phyloP scores from a whole-genome alignment of 2,329 filamentous ascomycete genomes.

The Phialemoniopsis sp. region DNA sequence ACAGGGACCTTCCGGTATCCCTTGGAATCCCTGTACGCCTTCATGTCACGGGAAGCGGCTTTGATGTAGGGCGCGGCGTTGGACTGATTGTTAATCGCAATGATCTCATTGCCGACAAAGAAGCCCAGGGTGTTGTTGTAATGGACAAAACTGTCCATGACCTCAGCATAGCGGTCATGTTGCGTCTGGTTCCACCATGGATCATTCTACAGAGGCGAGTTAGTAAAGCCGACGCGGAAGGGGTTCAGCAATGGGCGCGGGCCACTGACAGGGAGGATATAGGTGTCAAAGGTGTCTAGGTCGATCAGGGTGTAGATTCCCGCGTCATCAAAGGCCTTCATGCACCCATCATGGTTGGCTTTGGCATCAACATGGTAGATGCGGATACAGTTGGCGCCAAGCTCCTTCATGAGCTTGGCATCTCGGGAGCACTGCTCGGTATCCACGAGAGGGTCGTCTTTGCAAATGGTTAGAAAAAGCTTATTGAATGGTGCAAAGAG shows the following conservation, averaged over 20 bases:
- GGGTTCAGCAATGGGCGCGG: not conserved
- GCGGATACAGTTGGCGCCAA: constrained; percentile 80
- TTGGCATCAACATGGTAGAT: constrained; percentile 80
- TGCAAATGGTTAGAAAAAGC: not conserved
- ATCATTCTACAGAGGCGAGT: constrained; percentile 33
- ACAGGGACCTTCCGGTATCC: constrained; percentile 77
- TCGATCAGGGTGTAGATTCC: constrained; percentile 85
- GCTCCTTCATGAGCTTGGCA: constrained; percentile 69
- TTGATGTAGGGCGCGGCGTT: constrained; percentile 77
- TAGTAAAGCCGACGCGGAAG: constrained; percentile 6
- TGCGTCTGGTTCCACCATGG: constrained; percentile 73
- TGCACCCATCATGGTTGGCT: constrained; percentile 72
- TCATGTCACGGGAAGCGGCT: constrained; percentile 76
- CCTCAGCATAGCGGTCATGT: constrained; percentile 61
- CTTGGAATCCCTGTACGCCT: constrained; percentile 72
- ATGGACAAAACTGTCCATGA: constrained; percentile 72
- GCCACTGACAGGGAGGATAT: constrained; percentile 56
- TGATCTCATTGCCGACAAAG: constrained; percentile 86
- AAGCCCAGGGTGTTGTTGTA: constrained; percentile 81
- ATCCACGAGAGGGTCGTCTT: constrained; percentile 71
- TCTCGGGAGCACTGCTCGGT: constrained; percentile 73
- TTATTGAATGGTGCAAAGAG: not conserved
- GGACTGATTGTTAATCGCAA: constrained; percentile 57
- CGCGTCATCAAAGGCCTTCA: constrained; percentile 72
- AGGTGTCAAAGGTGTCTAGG: constrained; percentile 70